phyloP scores from a whole-genome alignment of 108 stramenopile genomes.

The Nitzschia putrida region DNA sequence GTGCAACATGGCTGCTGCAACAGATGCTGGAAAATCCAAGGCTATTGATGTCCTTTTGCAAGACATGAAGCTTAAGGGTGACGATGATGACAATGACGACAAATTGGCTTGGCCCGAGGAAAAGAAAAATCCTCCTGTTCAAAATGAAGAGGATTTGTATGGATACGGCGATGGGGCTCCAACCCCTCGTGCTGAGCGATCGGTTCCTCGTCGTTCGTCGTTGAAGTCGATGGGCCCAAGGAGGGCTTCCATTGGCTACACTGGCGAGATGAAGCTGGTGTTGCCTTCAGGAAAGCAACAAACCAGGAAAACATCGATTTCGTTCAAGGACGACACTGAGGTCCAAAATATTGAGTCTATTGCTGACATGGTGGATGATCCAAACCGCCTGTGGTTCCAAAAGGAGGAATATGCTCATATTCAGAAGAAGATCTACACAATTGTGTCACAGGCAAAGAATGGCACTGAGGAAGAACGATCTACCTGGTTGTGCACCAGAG shows the following conservation, averaged over 20 bases:
- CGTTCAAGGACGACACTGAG: constrained; percentile 8
- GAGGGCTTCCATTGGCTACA: constrained; percentile 20
- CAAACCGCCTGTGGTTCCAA: constrained; percentile 19
- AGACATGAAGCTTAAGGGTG: not conserved
- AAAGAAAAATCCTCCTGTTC: not conserved
- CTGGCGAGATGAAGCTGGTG: constrained; percentile 20
- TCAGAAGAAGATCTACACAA: constrained; percentile 4
- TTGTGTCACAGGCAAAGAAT: constrained; percentile 1
- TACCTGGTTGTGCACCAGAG: constrained; percentile 17
- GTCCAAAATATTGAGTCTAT: constrained; percentile 13
- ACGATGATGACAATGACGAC: not conserved
- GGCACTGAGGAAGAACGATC: constrained; percentile 5
- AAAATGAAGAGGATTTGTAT: constrained; percentile 15
- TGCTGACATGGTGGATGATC: constrained; percentile 14
- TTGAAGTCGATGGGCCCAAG: constrained; percentile 1
- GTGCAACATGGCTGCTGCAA: not conserved
- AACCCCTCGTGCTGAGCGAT: not conserved
- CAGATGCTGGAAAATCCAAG: constrained; percentile 9
- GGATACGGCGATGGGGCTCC: constrained; percentile 22
- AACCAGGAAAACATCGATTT: constrained; percentile 12
- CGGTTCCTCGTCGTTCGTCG: constrained; percentile 17
- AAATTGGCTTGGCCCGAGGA: constrained; percentile 5
- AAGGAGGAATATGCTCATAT: constrained; percentile 23
- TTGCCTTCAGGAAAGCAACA: constrained; percentile 1
- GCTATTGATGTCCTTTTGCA: constrained; percentile 4